Evolutionary conservation across 768 basidiomycete genomes (phyloP).

Genomic region (Mrakia hoshinonis): DNA sequence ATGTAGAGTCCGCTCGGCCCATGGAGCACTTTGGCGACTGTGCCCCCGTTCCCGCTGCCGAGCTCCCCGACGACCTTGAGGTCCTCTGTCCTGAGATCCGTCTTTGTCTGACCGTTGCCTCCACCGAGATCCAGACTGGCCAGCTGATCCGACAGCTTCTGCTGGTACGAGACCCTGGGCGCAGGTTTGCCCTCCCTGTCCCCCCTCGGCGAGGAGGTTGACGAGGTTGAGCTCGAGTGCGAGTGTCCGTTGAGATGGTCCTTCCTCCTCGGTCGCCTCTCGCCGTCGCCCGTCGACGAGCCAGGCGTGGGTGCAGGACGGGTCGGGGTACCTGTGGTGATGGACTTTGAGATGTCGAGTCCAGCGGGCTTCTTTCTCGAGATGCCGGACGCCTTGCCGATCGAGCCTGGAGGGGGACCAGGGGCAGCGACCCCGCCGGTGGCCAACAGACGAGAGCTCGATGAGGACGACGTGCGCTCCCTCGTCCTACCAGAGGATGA

Average conservation of each 20-base stretch:
- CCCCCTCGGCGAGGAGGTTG: constrained; percentile 9
- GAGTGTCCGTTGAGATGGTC: constrained; percentile 1
- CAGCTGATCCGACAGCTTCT: constrained; percentile 68
- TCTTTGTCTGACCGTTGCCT: constrained; percentile 63
- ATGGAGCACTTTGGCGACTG: constrained; percentile 93
- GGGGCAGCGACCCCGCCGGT: neutral
- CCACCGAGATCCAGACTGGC: constrained; percentile 65
- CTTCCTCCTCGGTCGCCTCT: neutral
- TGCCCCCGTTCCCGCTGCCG: constrained; percentile 93
- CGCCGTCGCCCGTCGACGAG: neutral
- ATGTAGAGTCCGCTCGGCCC: constrained; percentile 81
- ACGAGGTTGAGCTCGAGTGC: constrained; percentile 11
- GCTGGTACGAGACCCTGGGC: constrained; percentile 45
- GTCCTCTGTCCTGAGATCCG: constrained; percentile 77
- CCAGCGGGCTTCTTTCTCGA: constrained; percentile 39
- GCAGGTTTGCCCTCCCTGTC: constrained; percentile 1
- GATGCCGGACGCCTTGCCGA: constrained; percentile 34
- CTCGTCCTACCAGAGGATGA: constrained; percentile 1
- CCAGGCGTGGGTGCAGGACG: constrained; percentile 36
- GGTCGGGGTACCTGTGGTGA: constrained; percentile 29
- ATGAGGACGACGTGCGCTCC: neutral
- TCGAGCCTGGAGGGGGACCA: neutral
- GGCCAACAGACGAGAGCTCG: neutral
- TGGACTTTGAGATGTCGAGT: constrained; percentile 37
- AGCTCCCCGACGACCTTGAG: constrained; percentile 82